Evolutionary conservation across 345 rosid species (phyloP), one percentile per base, ranked within the genome.

Genomic region (Combretum micranthum): DNA sequence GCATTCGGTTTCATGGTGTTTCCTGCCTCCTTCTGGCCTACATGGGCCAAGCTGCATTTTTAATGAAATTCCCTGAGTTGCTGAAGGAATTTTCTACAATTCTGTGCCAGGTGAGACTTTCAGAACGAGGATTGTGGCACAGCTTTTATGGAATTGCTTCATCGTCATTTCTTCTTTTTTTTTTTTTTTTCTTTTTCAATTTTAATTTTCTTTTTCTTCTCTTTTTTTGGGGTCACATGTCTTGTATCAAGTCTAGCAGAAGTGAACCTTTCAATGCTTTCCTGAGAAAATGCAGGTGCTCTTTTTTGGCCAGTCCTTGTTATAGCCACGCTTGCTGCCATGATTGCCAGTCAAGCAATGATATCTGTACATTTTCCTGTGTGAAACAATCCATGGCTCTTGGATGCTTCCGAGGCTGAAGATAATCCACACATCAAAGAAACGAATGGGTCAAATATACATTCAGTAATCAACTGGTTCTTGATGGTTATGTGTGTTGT

Each of bases 301-400:
- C 77, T 93, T 59, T 93, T 93, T 74, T 88, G 99, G 99, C 97
- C 91, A 1, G 87, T 93, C 65, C 83, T 93, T 47, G 79, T 80
- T 58, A 52, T 88, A 53, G 99, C 99, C 25, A 75, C 97, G 15
- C 60, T 88, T 13, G 97, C 99, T 3, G 97, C 99, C 17, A 85
- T 79, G 86, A 93, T 93, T 64, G 96, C 99, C 23, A 93, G 99
- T 70, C 99, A 93, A 77, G 97, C 96, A n/a, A 93, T 93, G 99
- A 93, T 93, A 62, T 93, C 99, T 43, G 99, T 32, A 88, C 99
- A 49, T 93, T 88, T 72, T 93, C 97, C 18, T 93, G 96, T 11
- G 88, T 86, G 39, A 93, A 93, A 71, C 99, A 93, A 59, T 77
- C 97, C 32, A 93, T 86, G 96, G 94, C 99, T 62, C 97, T 93